A percentile compares a stretch with the other conserved stretches of the same genome.
phyloP scores from a whole-genome alignment of 192 early-diverging fungal species.

The Diversispora eburnea region DNA sequence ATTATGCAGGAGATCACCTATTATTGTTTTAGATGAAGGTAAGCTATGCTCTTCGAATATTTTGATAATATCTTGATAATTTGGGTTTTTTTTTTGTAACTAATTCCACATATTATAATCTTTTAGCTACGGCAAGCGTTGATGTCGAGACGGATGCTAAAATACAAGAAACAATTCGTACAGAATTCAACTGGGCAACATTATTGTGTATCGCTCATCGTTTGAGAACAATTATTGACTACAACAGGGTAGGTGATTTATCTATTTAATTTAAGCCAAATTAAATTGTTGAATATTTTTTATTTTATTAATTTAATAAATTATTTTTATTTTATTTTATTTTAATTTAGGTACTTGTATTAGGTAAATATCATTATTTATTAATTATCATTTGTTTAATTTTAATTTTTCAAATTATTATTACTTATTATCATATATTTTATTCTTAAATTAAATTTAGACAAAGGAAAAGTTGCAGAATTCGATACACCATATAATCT shows the following conservation, averaged over 20 bases:
- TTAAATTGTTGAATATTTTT: neutral
- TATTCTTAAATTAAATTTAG: conserved; percentile 35
- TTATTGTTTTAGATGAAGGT: conserved; percentile 27
- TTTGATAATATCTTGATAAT: neutral
- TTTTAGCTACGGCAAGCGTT: conserved; percentile 43
- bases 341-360: conserved; percentile 7
- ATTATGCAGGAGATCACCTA: conserved; percentile 6
- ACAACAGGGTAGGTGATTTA: conserved; percentile 36
- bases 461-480: conserved; percentile 55
- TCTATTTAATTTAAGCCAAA: neutral
- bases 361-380: neutral
- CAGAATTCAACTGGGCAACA: conserved; percentile 40
- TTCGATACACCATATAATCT: conserved; percentile 33
- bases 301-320: neutral
- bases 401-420: neutral
- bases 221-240: conserved; percentile 51
- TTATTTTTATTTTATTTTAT: neutral
- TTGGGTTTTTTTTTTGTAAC: neutral
- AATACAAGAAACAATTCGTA: conserved; percentile 41
- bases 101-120: neutral
- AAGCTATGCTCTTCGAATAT: neutral
- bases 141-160: conserved; percentile 45
- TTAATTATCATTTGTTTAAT: neutral
- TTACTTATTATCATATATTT: neutral
- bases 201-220: conserved; percentile 54